Percentiles rank a stretch among this genome's conserved stretches.
Evolutionary conservation across 495 filamentous ascomycete species (phyloP).

Genomic region (Penicillium taxi): DNA sequence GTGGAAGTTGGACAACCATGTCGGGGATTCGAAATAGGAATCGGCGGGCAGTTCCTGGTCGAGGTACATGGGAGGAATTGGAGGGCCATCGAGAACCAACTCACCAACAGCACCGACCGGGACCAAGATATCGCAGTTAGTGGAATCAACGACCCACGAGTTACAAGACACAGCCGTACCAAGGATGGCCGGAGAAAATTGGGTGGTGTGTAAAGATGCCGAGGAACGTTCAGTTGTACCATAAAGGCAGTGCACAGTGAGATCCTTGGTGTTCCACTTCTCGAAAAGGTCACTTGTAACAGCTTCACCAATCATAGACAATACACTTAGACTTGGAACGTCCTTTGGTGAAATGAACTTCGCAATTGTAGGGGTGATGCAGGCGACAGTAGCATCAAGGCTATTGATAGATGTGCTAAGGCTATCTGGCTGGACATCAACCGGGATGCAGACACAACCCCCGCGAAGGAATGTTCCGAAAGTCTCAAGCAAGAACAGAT

Average conservation of each 20-base stretch:
- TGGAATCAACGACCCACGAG: conserved; percentile 51
- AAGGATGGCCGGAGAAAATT: conserved; percentile 5
- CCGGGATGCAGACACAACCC: conserved; percentile 39
- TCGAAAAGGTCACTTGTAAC: conserved; percentile 2
- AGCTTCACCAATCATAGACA: conserved; percentile 34
- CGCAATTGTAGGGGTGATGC: conserved; percentile 42
- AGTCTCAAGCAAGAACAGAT: conserved; percentile 33
- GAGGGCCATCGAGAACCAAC: conserved; percentile 53
- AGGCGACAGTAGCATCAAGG: conserved; percentile 24
- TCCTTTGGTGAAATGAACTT: conserved; percentile 35
- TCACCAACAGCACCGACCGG: conserved; percentile 55
- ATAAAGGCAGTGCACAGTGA: conserved; percentile 25
- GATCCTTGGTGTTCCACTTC: conserved; percentile 21
- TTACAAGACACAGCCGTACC: conserved; percentile 19
- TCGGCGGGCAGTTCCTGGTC: conserved; percentile 26
- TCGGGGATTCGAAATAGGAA: conserved; percentile 39
- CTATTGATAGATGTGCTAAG: conserved; percentile 29
- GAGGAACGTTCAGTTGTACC: conserved; percentile 33
- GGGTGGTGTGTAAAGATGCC: conserved; percentile 18
- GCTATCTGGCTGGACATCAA: conserved; percentile 21
- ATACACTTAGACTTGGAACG: conserved; percentile 30
- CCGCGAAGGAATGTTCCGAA: conserved; percentile 34
- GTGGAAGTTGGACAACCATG: conserved; percentile 29
- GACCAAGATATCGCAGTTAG: conserved; percentile 43
- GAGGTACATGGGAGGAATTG: conserved; percentile 45